Evolutionary conservation across 2,329 filamentous ascomycete species (phyloP), one percentile per base, ranked within the genome.

Genomic region (Fonsecaea nubica): DNA sequence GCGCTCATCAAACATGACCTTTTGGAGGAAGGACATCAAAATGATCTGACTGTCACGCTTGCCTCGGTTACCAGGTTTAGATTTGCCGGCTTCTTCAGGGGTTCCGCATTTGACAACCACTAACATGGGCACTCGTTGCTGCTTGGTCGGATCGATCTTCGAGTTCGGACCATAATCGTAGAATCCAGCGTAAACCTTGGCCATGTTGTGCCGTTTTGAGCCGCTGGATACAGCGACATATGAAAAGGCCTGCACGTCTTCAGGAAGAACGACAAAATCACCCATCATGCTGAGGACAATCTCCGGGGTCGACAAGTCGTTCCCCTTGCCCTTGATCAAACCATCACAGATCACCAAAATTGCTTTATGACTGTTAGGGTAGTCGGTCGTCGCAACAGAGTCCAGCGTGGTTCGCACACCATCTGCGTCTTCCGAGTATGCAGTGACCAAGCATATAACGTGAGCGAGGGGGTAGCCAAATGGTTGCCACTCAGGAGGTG

Each of bases 21-120:
- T 99, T 77, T 99, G 95, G 73, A 99, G 83, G 85, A 99, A 99
- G 4, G 93, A 97, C 95, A 99, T 99, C 72, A 99, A 86, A 73
- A 99, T 95, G 76, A 99, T 97, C 79, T 99, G 95, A 83, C 92
- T 97, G 85, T 99, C 95, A 77, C 95, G 92, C 85, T 99, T 99
- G 80, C 95, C 96, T 80, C 95, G 89, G 81, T 99, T 99, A 74
- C 95, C 95, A 12, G 96, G 92, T 81, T 99, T 99, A 64, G 90
- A 85, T 74, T 90, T 90, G 48, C 80, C 84, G 36, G 88, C 86
- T 81, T 99, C 95, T 63, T 92, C 92, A 1, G 92, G 92, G 13
- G 95, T 98, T 72, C 95, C 95, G 75, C 92, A 96, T 81, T 99
- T 99, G 77, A 97, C 92, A 63, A 99, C 86, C 13, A 95, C 86